Evolutionary conservation across 257 asterid genomes (phyloP).

Genomic region (Lycium ferocissimum): DNA sequence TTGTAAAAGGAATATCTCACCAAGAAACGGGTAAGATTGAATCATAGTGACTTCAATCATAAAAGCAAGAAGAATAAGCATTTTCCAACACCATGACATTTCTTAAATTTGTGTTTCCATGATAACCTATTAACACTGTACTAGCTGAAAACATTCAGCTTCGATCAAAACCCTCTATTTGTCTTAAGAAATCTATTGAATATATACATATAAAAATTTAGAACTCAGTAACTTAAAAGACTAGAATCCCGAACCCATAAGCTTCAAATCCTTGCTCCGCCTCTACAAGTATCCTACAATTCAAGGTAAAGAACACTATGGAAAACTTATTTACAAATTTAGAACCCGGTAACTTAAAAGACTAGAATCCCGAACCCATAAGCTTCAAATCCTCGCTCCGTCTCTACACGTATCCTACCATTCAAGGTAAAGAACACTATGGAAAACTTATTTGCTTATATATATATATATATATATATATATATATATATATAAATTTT

Average conservation of each 20-base stretch:
- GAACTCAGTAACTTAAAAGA: not conserved
- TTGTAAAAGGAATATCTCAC: not conserved
- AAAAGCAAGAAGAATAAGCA: constrained; percentile 2
- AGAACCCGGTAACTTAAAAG: too few relatives aligned
- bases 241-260: not conserved
- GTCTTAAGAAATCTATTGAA: constrained; percentile 3
- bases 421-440: too few relatives aligned
- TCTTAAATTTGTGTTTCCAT: not conserved
- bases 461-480: too few relatives aligned
- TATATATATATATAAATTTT: not conserved
- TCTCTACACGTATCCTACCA: too few relatives aligned
- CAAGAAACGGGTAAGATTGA: not conserved
- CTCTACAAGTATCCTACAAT: not conserved
- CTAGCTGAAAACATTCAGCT: not conserved
- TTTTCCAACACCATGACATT: not conserved
- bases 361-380: too few relatives aligned
- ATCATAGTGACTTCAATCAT: not conserved
- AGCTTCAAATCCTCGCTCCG: too few relatives aligned
- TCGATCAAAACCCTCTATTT: not conserved
- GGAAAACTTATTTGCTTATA: too few relatives aligned
- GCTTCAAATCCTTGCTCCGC: not conserved
- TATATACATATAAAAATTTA: not conserved
- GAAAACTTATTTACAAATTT: not conserved
- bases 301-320: not conserved
- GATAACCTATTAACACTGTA: not conserved